A percentile compares a stretch with the other conserved stretches of the same genome.
Conservation (phyloP, 129 eudicot species). For the Tagetes patula region DNA sequence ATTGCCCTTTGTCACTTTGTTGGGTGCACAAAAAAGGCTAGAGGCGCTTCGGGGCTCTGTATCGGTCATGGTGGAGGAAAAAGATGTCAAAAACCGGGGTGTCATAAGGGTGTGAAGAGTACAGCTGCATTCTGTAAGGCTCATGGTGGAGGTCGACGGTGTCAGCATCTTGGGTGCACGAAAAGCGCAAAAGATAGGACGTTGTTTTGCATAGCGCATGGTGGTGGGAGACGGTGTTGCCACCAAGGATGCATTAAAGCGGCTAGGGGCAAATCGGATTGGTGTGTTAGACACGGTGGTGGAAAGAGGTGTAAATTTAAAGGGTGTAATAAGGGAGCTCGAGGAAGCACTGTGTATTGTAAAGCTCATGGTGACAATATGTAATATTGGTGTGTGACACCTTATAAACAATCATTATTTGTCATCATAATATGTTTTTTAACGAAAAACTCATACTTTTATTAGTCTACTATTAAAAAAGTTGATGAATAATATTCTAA, state of each 20-base stretch:
- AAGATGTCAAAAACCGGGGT: constrained; percentile 92
- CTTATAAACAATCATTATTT: too few species aligned
- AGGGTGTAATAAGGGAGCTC: constrained; percentile 81
- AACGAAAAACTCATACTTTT: too few species aligned
- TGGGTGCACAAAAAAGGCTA: constrained; percentile 85
- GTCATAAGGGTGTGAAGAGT: constrained; percentile 92
- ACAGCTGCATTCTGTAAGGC: constrained; percentile 91
- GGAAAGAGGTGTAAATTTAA: constrained; percentile 82
- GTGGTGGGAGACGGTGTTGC: constrained; percentile 86
- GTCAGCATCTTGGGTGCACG: constrained; percentile 87
- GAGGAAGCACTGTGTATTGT: constrained; percentile 89
- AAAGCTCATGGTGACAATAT: constrained; percentile 71
- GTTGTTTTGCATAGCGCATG: constrained; percentile 88
- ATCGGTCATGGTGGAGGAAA: constrained; percentile 99
- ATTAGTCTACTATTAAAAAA: constrained; percentile 24
- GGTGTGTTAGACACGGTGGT: constrained; percentile 91
- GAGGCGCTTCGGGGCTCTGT: constrained; percentile 89
- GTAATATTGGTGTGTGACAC: too few species aligned
- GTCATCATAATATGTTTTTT: too few species aligned
- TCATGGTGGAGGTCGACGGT: constrained; percentile 91
- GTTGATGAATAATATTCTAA: constrained; percentile 59
- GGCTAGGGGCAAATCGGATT: constrained; percentile 94
- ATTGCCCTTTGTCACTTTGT: constrained; percentile 12
- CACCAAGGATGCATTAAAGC: constrained; percentile 81
- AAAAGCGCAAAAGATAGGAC: constrained; percentile 97